phyloP scores from a whole-genome alignment of 2,329 filamentous ascomycete genomes.

The Ophiostoma sp. region DNA sequence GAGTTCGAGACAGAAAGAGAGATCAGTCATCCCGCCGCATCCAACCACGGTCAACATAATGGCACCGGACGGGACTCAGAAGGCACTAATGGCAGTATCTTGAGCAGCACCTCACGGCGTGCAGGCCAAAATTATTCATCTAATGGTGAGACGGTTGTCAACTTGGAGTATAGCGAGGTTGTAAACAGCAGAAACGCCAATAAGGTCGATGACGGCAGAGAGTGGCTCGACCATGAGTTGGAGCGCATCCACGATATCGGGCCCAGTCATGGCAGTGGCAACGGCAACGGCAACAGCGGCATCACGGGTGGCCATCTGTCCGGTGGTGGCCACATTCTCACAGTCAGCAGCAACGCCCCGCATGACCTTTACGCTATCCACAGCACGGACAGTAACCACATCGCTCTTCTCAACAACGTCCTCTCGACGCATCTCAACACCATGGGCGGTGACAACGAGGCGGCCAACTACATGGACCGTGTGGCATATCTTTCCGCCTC shows the following conservation, averaged over 20 bases:
- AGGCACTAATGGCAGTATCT: neutral
- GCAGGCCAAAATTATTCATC: neutral
- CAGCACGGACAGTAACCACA: neutral
- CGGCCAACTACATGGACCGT: neutral
- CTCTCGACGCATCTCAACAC: neutral
- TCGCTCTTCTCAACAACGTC: neutral
- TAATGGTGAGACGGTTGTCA: neutral
- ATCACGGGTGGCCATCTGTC: neutral
- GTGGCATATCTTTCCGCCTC: neutral
- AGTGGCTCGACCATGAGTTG: neutral
- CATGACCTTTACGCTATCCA: too few species aligned
- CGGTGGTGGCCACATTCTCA: neutral
- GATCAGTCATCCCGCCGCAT: neutral
- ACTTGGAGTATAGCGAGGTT: neutral
- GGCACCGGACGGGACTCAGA: neutral
- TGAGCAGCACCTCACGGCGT: neutral
- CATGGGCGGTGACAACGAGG: neutral
- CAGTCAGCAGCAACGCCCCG: neutral
- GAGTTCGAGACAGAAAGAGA: neutral
- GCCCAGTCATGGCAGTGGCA: neutral
- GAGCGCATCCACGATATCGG: neutral
- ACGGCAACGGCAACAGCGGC: neutral
- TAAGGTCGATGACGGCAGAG: neutral
- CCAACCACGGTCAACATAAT: neutral
- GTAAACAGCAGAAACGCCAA: neutral